phyloP scores from a whole-genome alignment of 257 asterid genomes.

The Primulina tabacum region DNA sequence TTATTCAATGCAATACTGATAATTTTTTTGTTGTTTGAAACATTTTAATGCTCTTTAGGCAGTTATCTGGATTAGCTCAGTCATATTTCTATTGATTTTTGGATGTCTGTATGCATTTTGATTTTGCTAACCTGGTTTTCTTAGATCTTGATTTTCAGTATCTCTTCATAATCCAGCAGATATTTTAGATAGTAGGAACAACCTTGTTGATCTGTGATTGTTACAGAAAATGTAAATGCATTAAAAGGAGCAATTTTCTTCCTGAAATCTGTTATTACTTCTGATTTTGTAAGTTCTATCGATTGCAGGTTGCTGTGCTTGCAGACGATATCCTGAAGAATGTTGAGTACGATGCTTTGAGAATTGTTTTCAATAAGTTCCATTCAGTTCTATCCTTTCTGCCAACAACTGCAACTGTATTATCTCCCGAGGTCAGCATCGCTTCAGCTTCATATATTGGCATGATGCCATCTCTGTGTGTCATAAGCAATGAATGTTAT shows the following conservation, averaged over 20 bases:
- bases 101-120: neutral
- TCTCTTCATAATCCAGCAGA: neutral
- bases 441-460: constrained; percentile 22
- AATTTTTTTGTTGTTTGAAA: neutral
- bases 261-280: neutral
- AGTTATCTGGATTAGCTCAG: neutral
- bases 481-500: constrained; percentile 24
- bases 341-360: constrained; percentile 81
- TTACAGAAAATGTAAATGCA: neutral
- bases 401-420: constrained; percentile 74
- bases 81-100: neutral
- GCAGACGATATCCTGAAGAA: constrained; percentile 97
- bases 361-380: constrained; percentile 90
- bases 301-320: constrained; percentile 81
- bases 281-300: constrained; percentile 4
- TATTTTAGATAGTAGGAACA: neutral
- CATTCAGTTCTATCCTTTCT: constrained; percentile 73
- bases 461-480: neutral
- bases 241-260: neutral
- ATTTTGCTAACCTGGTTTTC: neutral
- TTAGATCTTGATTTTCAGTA: neutral
- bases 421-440: constrained; percentile 87
- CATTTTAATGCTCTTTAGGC: neutral
- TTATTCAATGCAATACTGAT: constrained; percentile 4
- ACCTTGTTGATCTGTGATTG: neutral